These are phyloP conservation scores for Colletotrichum limetticola DNA, from an alignment of 2,329 filamentous ascomycete genomes.

Conservation along the genomic window DNA sequence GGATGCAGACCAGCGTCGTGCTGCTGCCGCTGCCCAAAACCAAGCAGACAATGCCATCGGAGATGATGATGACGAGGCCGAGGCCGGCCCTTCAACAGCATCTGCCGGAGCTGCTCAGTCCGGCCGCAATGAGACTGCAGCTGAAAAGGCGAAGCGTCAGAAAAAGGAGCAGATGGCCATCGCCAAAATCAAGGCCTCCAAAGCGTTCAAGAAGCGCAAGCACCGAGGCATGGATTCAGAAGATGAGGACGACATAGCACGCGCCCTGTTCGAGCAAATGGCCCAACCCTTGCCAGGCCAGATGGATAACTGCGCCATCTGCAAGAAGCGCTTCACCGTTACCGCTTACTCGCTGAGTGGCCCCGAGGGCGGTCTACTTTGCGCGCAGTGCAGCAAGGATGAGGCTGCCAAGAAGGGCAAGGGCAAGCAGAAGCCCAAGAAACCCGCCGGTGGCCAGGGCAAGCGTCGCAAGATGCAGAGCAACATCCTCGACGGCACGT, in stretches of 20 bases:
- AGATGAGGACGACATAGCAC: slow-evolving; percentile 62
- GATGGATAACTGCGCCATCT: slow-evolving; percentile 87
- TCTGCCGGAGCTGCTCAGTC: slow-evolving; percentile 34
- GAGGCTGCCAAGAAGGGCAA: slow-evolving; percentile 59
- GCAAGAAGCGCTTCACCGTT: slow-evolving; percentile 90
- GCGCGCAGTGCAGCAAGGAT: slow-evolving; percentile 79
- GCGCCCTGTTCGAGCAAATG: slow-evolving; percentile 58
- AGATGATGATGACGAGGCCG: slow-evolving; percentile 40
- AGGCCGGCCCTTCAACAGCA: slow-evolving; percentile 22
- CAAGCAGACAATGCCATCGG: slow-evolving; percentile 33
- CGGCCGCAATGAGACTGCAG: slow-evolving; percentile 36
- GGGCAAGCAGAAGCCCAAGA: slow-evolving; percentile 46
- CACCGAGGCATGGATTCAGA: slow-evolving; percentile 49
- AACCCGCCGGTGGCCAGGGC: slow-evolving; percentile 57
- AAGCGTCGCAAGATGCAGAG: slow-evolving; percentile 83
- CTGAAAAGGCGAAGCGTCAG: slow-evolving; percentile 45
- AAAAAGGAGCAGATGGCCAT: slow-evolving; percentile 65
- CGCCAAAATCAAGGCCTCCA: slow-evolving; percentile 71
- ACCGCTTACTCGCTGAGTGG: slow-evolving; percentile 88
- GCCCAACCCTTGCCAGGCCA: slow-evolving; percentile 78
- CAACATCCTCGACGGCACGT: slow-evolving; percentile 82
- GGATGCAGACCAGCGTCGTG: slow-evolving; percentile 59
- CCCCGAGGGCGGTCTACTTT: slow-evolving; percentile 87
- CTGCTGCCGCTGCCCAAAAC: slow-evolving; percentile 40
- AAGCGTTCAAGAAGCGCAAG: slow-evolving; percentile 66